A percentile compares a stretch with the other conserved stretches of the same genome.
Evolutionary conservation across 768 basidiomycete species (phyloP).

Genomic region (Leccinum arenicola): DNA sequence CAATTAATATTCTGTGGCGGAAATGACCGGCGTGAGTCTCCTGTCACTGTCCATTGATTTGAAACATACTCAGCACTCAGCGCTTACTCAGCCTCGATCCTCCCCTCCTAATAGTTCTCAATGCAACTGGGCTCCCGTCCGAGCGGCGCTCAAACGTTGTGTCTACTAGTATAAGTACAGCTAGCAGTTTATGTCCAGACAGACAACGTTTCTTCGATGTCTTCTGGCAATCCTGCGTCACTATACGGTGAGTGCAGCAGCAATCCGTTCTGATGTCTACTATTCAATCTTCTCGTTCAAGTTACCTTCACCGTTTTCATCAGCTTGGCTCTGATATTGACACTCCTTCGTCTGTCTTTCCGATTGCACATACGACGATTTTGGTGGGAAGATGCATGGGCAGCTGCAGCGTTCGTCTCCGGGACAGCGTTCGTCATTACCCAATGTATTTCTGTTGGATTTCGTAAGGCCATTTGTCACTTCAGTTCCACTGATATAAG

Average conservation of each 20-base stretch:
- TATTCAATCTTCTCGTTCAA: background rate
- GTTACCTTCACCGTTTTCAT: conserved; percentile 3
- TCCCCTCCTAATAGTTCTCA: too few relatives aligned
- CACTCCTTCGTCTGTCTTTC: conserved; percentile 15
- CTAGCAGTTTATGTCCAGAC: too few relatives aligned
- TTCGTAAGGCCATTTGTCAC: background rate
- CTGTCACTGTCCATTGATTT: too few relatives aligned
- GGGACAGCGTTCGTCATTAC: background rate
- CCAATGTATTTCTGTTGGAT: background rate
- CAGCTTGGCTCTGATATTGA: conserved; percentile 6
- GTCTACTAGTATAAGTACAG: too few relatives aligned
- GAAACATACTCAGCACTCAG: too few relatives aligned
- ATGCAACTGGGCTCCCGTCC: too few relatives aligned
- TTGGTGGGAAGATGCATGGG: conserved; percentile 12
- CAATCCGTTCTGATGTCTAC: background rate
- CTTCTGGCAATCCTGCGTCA: background rate
- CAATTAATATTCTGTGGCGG: too few relatives aligned
- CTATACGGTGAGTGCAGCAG: background rate
- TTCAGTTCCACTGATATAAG: background rate
- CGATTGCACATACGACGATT: conserved; percentile 10
- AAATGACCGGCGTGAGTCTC: too few relatives aligned
- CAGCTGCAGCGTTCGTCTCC: background rate
- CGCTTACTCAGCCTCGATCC: too few relatives aligned
- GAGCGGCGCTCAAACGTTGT: too few relatives aligned
- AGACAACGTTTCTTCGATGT: too few relatives aligned